phyloP scores from a whole-genome alignment of 805 yeast species.

The Wickerhamomyces tratensis region DNA sequence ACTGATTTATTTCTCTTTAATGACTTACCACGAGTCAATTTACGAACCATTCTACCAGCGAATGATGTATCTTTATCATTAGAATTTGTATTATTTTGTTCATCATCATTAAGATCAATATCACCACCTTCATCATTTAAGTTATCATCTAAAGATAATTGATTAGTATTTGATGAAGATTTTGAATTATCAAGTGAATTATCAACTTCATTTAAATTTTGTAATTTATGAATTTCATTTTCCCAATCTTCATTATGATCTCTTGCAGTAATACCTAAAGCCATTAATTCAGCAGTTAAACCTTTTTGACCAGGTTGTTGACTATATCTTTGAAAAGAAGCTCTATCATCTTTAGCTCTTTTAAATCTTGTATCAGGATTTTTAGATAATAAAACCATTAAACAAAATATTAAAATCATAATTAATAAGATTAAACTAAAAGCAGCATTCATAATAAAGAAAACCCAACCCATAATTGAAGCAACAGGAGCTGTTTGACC shows the following conservation, averaged over 20 bases:
- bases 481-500: constrained; percentile 71
- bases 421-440: constrained; percentile 68
- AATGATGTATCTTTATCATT: constrained; percentile 23
- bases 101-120: too few species aligned
- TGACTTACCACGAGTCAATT: constrained; percentile 25
- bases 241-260: constrained; percentile 76
- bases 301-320: constrained; percentile 19
- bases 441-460: constrained; percentile 83
- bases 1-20: constrained; percentile 8
- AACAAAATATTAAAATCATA: constrained; percentile 56
- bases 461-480: constrained; percentile 87
- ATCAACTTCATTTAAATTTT: constrained; percentile 3
- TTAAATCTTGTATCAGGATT: constrained; percentile 86
- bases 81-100: too few species aligned
- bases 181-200: constrained; percentile 3
- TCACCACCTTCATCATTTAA: constrained; percentile 16
- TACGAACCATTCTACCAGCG: constrained; percentile 33
- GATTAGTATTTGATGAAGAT: constrained; percentile 2
- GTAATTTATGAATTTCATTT: constrained; percentile 28
- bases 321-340: constrained; percentile 61
- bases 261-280: constrained; percentile 74
- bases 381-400: constrained; percentile 58
- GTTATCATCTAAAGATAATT: constrained; percentile 13
- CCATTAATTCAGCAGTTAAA: constrained; percentile 46
- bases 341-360: constrained; percentile 87